A percentile compares a stretch with the other conserved stretches of the same genome.
These are phyloP conservation scores for Hypoxylon subgilvum DNA, from an alignment of 495 filamentous ascomycete species.

Conservation along the genomic window DNA sequence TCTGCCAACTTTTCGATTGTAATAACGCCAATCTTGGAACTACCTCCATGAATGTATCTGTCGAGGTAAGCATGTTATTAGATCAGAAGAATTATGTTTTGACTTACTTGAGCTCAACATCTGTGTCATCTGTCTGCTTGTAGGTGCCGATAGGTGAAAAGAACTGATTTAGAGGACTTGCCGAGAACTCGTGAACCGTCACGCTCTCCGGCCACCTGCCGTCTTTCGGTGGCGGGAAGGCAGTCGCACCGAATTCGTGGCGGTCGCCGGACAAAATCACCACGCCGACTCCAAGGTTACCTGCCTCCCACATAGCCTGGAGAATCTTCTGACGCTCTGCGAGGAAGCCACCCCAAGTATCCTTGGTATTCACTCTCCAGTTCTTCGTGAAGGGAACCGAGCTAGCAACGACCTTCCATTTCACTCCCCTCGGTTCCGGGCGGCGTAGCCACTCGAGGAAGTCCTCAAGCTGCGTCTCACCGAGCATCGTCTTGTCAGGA, in stretches of 20 bases:
- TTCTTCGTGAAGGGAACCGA: slow-evolving; percentile 96
- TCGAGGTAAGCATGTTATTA: slow-evolving; percentile 8
- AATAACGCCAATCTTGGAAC: slow-evolving; percentile 90
- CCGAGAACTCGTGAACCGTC: slow-evolving; percentile 84
- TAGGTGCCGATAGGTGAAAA: slow-evolving; percentile 88
- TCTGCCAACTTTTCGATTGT: slow-evolving; percentile 73
- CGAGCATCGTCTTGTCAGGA: slow-evolving; percentile 82
- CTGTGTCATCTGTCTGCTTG: slow-evolving; percentile 73
- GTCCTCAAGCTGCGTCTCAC: slow-evolving; percentile 75
- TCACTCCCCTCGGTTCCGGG: slow-evolving; percentile 73
- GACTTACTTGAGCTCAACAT: slow-evolving; percentile 76
- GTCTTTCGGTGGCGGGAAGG: slow-evolving; percentile 74
- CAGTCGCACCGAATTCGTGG: slow-evolving; percentile 93
- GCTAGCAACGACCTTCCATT: slow-evolving; percentile 90
- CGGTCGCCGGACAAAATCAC: slow-evolving; percentile 87
- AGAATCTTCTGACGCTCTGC: slow-evolving; percentile 77
- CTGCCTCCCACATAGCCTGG: slow-evolving; percentile 87
- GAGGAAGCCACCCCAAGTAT: slow-evolving; percentile 93
- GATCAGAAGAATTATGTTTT: no score
- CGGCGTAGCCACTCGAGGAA: slow-evolving; percentile 75
- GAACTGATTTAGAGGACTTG: slow-evolving; percentile 89
- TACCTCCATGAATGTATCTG: slow-evolving; percentile 82
- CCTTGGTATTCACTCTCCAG: slow-evolving; percentile 80
- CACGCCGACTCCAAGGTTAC: slow-evolving; percentile 73
- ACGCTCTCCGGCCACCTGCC: slow-evolving; percentile 61